phyloP scores from a whole-genome alignment of 2,329 filamentous ascomycete species.

The Fusarium marasasianum region DNA sequence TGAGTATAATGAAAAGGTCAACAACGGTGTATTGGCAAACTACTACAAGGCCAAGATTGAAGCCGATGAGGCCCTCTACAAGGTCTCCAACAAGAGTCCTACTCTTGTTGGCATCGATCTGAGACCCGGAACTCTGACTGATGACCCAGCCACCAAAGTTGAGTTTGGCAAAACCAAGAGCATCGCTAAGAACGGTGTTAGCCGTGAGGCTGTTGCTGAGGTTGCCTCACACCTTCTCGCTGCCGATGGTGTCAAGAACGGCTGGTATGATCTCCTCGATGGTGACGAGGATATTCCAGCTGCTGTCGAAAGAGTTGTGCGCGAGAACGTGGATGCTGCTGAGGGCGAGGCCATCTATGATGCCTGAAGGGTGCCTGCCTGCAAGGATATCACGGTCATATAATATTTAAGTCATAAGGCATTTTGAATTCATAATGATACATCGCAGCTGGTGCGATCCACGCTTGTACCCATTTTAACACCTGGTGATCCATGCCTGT shows the following conservation, averaged over 20 bases:
- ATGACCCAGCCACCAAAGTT: conserved; percentile 59
- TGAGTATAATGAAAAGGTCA: conserved; percentile 53
- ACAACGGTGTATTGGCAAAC: conserved; percentile 53
- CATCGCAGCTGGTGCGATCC: not conserved
- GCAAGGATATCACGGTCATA: not conserved
- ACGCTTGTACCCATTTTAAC: not conserved
- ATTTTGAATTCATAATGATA: not conserved
- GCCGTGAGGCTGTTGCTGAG: conserved; percentile 68
- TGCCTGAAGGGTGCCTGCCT: conserved; percentile 6
- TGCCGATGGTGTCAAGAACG: conserved; percentile 55
- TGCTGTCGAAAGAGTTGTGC: conserved; percentile 60
- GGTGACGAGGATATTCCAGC: conserved; percentile 59
- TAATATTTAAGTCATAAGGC: not conserved
- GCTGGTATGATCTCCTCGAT: conserved; percentile 65
- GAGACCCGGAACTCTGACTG: conserved; percentile 61
- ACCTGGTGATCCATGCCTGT: not conserved
- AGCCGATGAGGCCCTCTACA: conserved; percentile 66
- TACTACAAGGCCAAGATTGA: conserved; percentile 71
- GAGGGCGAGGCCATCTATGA: conserved; percentile 60
- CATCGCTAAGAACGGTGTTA: conserved; percentile 50
- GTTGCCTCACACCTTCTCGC: conserved; percentile 66
- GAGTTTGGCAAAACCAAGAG: conserved; percentile 57
- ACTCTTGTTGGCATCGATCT: conserved; percentile 62
- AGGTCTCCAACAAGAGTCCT: conserved; percentile 53
- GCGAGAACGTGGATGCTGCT: conserved; percentile 59